Conservation (phyloP, 768 basidiomycete genomes). For the Boletus reticulatus region DNA sequence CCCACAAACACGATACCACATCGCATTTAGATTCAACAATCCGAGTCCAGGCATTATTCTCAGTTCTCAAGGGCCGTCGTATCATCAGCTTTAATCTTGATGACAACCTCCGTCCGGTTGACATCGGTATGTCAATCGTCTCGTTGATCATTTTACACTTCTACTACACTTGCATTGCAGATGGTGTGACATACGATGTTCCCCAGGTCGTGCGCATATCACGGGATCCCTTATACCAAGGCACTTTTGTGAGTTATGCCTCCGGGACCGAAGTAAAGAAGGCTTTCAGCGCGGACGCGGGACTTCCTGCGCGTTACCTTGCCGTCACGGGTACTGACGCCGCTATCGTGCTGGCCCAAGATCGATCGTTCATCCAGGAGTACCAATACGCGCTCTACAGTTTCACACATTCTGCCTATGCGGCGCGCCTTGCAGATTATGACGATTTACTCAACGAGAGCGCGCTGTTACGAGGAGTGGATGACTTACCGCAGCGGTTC, state of each 20-base stretch:
- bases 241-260: not conserved
- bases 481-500: not conserved
- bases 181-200: not conserved
- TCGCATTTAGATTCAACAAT: not conserved
- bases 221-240: not conserved
- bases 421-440: conserved; percentile 1
- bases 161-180: not conserved
- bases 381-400: conserved; percentile 4
- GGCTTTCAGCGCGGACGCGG: not conserved
- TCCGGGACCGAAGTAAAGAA: not conserved
- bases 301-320: conserved; percentile 1
- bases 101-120: not conserved
- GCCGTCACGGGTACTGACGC: conserved; percentile 3
- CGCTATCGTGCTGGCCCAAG: not conserved
- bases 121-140: not conserved
- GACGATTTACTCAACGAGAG: not conserved
- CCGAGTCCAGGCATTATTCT: not conserved
- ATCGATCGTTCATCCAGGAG: not conserved
- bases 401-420: not conserved
- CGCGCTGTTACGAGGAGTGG: not conserved
- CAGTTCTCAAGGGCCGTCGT: conserved; percentile 1
- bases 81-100: not conserved
- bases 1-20: not conserved
- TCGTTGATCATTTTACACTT: not conserved
- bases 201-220: not conserved